phyloP scores from a whole-genome alignment of 2,329 filamentous ascomycete species.

The Trichophyton mentagrophytes region DNA sequence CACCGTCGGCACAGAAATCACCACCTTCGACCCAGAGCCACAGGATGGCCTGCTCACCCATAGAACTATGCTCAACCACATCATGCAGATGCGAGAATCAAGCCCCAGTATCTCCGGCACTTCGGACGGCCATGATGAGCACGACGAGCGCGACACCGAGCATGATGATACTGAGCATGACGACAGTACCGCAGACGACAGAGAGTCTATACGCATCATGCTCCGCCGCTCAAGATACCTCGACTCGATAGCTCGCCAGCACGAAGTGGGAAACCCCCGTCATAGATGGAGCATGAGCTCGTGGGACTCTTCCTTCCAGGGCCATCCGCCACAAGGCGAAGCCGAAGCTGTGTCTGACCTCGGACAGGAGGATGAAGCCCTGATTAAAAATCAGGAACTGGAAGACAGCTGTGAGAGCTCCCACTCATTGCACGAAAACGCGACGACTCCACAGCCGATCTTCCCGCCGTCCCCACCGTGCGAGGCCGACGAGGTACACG shows the following conservation, averaged over 20 bases:
- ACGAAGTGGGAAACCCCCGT: constrained; percentile 22
- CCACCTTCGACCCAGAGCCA: constrained; percentile 55
- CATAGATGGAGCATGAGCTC: constrained; percentile 34
- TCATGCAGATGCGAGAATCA: constrained; percentile 37
- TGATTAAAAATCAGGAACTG: constrained; percentile 4
- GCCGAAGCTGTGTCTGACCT: neutral
- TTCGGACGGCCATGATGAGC: constrained; percentile 26
- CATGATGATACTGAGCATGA: constrained; percentile 9
- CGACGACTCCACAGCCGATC: constrained; percentile 6
- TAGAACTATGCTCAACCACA: constrained; percentile 35
- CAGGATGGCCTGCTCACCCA: constrained; percentile 43
- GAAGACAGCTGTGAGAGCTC: constrained; percentile 6
- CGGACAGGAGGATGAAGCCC: neutral
- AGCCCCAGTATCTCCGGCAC: constrained; percentile 31
- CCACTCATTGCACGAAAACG: constrained; percentile 3
- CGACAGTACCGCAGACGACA: constrained; percentile 28
- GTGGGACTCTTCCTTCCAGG: constrained; percentile 31
- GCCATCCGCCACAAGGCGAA: constrained; percentile 13
- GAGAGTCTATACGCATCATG: constrained; percentile 46
- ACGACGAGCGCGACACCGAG: neutral
- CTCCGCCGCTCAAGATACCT: constrained; percentile 36
- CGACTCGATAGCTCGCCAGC: constrained; percentile 17
- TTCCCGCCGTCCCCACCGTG: constrained; percentile 1
- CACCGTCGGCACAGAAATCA: constrained; percentile 50
- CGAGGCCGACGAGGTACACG: neutral